Evolutionary conservation across 805 yeast genomes (phyloP).

Genomic region (Isabelozyma heimii): DNA sequence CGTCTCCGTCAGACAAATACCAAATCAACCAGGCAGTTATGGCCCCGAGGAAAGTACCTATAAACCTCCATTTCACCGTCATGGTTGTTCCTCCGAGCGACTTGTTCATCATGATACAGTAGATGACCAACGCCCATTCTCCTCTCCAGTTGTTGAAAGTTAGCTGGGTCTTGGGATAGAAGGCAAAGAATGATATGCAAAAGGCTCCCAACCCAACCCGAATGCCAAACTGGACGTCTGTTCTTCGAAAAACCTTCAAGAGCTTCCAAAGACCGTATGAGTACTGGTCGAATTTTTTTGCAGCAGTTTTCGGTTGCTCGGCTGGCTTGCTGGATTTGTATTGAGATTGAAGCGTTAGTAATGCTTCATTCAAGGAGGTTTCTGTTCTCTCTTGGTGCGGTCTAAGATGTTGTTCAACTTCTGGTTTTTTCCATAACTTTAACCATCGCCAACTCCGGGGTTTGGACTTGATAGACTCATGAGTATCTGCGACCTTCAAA

Average conservation of each 20-base stretch:
- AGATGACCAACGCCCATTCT: conserved; percentile 84
- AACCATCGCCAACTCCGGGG: conserved; percentile 51
- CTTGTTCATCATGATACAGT: conserved; percentile 79
- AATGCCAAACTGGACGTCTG: conserved; percentile 75
- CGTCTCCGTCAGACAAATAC: conserved; percentile 56
- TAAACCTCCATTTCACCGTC: conserved; percentile 69
- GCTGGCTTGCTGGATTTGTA: conserved; percentile 7
- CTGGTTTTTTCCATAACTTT: conserved; percentile 44
- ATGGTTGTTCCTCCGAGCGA: conserved; percentile 81
- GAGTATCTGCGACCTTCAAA: conserved; percentile 43
- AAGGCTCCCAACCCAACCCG: conserved; percentile 79
- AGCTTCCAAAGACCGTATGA: conserved; percentile 44
- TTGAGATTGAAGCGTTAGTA: conserved; percentile 27
- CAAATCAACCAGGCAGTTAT: conserved; percentile 57
- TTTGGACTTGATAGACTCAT: conserved; percentile 13
- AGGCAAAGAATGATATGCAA: conserved; percentile 64
- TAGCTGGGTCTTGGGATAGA: conserved; percentile 51
- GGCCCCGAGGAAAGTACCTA: conserved; percentile 78
- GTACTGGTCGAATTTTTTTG: neutral
- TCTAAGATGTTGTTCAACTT: neutral
- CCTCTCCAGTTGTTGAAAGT: conserved; percentile 66
- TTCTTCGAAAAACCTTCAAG: conserved; percentile 51
- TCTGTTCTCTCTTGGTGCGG: conserved; percentile 5
- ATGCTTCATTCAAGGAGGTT: conserved; percentile 28
- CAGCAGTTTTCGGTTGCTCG: neutral